Conservation (phyloP, 257 asterid species). For the Eustoma russellianum region DNA sequence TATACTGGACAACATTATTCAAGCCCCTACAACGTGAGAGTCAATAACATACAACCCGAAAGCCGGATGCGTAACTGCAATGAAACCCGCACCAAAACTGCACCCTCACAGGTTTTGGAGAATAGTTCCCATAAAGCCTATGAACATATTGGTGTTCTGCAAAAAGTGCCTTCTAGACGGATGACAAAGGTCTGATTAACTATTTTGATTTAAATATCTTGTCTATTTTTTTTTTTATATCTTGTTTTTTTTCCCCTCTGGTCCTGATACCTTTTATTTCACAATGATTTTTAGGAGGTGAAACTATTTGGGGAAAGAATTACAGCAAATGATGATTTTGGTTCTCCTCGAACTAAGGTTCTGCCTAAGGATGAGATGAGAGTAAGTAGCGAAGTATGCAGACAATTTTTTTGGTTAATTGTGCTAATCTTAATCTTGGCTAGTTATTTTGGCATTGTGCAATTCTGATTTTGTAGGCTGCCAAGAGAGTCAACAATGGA, state of each 20-base stretch:
- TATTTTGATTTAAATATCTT: constrained; percentile 1
- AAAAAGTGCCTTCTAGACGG: constrained; percentile 24
- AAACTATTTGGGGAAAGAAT: constrained; percentile 22
- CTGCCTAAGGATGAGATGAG: constrained; percentile 21
- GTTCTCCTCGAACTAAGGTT: constrained; percentile 15
- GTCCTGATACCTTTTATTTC: constrained; percentile 17
- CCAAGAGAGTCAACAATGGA: constrained; percentile 40
- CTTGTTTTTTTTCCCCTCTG: constrained; percentile 10
- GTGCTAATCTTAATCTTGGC: neutral
- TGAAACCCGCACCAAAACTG: constrained; percentile 19
- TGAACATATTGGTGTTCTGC: constrained; percentile 17
- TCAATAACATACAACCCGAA: constrained; percentile 18
- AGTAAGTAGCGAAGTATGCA: constrained; percentile 18
- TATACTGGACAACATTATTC: constrained; percentile 22
- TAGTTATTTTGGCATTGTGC: neutral
- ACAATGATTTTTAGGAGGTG: constrained; percentile 28
- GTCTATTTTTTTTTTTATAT: constrained; percentile 9
- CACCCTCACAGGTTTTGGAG: constrained; percentile 26
- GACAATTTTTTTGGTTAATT: too few relatives aligned
- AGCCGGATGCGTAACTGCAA: constrained; percentile 19
- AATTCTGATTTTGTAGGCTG: constrained; percentile 24
- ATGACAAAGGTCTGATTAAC: constrained; percentile 27
- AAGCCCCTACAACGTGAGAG: constrained; percentile 19
- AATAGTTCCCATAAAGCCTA: constrained; percentile 17
- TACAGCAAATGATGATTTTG: constrained; percentile 28